Evolutionary conservation across 306 rosid species (phyloP).

Genomic region (Abrus precatorius): DNA sequence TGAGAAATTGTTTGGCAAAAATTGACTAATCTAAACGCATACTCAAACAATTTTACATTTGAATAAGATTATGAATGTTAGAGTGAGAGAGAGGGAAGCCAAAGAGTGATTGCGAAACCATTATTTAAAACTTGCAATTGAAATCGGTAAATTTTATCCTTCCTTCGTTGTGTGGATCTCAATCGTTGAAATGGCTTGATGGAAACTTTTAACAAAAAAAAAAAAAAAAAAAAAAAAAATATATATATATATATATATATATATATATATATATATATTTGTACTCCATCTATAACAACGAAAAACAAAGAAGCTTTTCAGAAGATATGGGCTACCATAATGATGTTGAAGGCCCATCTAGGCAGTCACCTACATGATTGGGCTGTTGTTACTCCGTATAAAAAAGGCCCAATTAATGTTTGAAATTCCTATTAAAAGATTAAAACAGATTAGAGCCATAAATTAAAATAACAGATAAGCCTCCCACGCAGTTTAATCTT

Average conservation of each 20-base stretch:
- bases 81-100: not conserved
- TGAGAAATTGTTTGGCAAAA: no score
- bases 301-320: not conserved
- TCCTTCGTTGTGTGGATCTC: no score
- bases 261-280: no score
- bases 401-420: not conserved
- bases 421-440: not conserved
- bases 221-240: no score
- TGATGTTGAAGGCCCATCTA: not conserved
- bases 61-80: no score
- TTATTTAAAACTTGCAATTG: no score
- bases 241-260: no score
- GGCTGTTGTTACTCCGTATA: conserved; percentile 3
- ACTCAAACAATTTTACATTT: not conserved
- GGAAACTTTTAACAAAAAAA: no score
- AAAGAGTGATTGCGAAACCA: not conserved
- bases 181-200: no score
- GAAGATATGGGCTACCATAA: not conserved
- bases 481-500: not conserved
- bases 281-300: no score
- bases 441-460: no score
- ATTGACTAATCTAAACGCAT: not conserved
- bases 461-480: conserved; percentile 33
- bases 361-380: not conserved
- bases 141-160: no score